Conservation (phyloP, 2,329 filamentous ascomycete genomes). For the Calonectria pauciramosa region DNA sequence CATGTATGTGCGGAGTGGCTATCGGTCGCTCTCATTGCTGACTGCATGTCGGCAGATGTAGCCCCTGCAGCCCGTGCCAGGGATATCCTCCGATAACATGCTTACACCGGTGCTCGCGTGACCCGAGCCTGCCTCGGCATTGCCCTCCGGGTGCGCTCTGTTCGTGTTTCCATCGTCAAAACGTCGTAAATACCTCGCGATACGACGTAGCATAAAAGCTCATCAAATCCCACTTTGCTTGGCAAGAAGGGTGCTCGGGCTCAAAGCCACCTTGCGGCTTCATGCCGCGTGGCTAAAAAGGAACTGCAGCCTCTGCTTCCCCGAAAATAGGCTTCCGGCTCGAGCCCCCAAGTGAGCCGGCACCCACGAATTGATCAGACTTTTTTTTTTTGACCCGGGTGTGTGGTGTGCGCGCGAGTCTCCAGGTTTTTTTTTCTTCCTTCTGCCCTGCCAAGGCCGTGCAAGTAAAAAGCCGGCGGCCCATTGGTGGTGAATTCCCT, state of each 20-base stretch:
- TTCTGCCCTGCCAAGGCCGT: neutral
- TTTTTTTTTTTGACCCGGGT: neutral
- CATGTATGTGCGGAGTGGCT: neutral
- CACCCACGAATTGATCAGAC: neutral
- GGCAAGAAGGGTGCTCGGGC: neutral
- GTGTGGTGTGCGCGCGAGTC: neutral
- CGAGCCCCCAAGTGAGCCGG: neutral
- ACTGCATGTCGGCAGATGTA: neutral
- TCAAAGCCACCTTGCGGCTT: neutral
- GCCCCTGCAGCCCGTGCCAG: neutral
- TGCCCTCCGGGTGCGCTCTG: neutral
- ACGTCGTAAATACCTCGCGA: neutral
- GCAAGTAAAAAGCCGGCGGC: no score
- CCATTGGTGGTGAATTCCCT: constrained; percentile 1
- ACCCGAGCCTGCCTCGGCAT: neutral
- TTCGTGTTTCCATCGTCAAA: neutral
- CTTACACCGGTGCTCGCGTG: neutral
- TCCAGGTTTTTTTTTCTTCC: neutral
- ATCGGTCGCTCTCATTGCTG: neutral
- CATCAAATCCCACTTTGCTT: neutral
- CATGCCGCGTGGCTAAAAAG: neutral
- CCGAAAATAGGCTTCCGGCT: neutral
- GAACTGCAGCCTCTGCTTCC: neutral
- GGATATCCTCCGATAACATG: neutral
- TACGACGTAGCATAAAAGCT: neutral